Percentiles rank a stretch among this genome's conserved stretches.
Conservation (phyloP, 108 stramenopile genomes). For the Parietichytrium sp. region DNA sequence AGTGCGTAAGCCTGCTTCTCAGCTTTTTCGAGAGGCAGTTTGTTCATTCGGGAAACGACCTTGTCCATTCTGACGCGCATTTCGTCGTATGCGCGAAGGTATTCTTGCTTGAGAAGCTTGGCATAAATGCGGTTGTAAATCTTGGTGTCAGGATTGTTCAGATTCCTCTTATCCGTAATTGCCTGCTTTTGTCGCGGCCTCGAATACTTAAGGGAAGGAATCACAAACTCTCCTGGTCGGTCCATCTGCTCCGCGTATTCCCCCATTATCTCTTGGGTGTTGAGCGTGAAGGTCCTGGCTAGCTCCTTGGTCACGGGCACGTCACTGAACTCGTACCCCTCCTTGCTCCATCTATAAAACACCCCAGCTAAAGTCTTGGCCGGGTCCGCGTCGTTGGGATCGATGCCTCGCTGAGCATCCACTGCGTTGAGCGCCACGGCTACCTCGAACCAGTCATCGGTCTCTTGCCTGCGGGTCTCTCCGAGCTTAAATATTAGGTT, state of each 20-base stretch:
- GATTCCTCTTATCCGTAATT: neutral
- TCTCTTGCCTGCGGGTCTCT: neutral
- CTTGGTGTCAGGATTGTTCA: slow-evolving; percentile 2
- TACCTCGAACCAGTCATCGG: slow-evolving; percentile 9
- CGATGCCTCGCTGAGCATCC: neutral
- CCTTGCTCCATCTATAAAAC: slow-evolving; percentile 15
- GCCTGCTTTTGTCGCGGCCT: slow-evolving; percentile 13
- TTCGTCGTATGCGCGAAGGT: neutral
- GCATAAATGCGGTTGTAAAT: slow-evolving; percentile 5
- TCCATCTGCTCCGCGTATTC: slow-evolving; percentile 25
- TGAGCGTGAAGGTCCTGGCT: neutral
- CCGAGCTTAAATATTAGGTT: neutral
- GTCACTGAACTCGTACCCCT: slow-evolving; percentile 4
- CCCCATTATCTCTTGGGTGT: slow-evolving; percentile 21
- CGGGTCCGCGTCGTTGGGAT: neutral
- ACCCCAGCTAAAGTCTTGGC: neutral
- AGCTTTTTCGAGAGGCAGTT: neutral
- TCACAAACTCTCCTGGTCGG: neutral
- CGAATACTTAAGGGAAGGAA: slow-evolving; percentile 17
- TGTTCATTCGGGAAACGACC: neutral
- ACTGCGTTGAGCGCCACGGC: neutral
- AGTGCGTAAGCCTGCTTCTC: neutral
- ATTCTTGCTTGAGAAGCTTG: neutral
- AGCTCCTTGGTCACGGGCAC: neutral
- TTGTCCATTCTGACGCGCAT: slow-evolving; percentile 30